Conservation (phyloP, 192 early-diverging fungal species). For the Coemansia sp. region DNA sequence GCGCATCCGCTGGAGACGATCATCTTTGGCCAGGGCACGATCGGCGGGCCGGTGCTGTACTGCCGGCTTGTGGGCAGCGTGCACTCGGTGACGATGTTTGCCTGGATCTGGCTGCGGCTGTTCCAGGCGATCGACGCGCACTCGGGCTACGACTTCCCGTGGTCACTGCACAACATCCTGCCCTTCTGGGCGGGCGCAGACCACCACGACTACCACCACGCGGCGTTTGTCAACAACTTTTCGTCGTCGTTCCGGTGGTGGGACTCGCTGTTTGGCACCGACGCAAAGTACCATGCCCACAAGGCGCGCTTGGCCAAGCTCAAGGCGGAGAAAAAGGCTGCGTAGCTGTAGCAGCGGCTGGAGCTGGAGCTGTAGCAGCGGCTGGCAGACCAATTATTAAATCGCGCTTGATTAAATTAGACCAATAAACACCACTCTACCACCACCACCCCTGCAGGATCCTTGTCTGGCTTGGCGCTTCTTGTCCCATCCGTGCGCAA, state of each 20-base stretch:
- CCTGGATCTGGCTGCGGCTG: constrained; percentile 79
- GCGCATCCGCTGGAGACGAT: constrained; percentile 84
- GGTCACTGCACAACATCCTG: constrained; percentile 80
- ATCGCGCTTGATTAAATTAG: no score
- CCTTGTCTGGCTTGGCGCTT: no score
- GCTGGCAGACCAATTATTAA: no score
- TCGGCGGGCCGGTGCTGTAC: constrained; percentile 75
- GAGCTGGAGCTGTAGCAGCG: no score
- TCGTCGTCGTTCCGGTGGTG: constrained; percentile 85
- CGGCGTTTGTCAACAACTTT: constrained; percentile 74
- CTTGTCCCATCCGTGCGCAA: no score
- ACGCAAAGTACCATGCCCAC: constrained; percentile 66
- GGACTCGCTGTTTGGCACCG: constrained; percentile 86
- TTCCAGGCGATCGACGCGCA: constrained; percentile 86
- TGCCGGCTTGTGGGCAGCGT: constrained; percentile 60
- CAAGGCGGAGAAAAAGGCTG: constrained; percentile 11
- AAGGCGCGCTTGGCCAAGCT: constrained; percentile 34
- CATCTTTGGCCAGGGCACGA: constrained; percentile 82
- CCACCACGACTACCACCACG: constrained; percentile 95
- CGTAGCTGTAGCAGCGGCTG: no score
- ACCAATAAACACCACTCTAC: no score
- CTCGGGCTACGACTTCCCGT: constrained; percentile 94
- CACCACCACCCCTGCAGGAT: no score
- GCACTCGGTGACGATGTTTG: constrained; percentile 80
- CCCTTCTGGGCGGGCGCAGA: constrained; percentile 91